Evolutionary conservation across 257 asterid species (phyloP).

Genomic region (Anisodus acutangulus): DNA sequence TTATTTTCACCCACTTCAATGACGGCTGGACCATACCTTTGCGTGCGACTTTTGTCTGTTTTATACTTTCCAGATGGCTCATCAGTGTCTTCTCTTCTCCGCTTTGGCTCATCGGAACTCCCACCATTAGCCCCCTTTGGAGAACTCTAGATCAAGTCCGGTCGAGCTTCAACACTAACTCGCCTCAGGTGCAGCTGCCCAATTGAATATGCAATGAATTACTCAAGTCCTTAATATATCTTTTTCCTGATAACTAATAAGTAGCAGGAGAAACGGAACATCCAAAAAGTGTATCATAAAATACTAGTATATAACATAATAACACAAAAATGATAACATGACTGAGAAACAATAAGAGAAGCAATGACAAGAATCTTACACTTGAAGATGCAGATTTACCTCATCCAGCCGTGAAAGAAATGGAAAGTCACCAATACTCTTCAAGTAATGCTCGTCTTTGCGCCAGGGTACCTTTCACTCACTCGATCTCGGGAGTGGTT

Average conservation of each 20-base stretch:
- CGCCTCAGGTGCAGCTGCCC: slow-evolving; percentile 83
- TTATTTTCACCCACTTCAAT: slow-evolving; percentile 36
- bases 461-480: slow-evolving; percentile 79
- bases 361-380: slow-evolving; percentile 23
- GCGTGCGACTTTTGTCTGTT: slow-evolving; percentile 40
- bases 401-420: slow-evolving; percentile 93
- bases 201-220: slow-evolving; percentile 25
- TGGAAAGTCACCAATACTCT: slow-evolving; percentile 87
- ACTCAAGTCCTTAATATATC: background rate
- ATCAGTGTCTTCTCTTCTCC: slow-evolving; percentile 38
- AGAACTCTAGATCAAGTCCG: slow-evolving; percentile 49
- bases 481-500: slow-evolving; percentile 80
- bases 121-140: slow-evolving; percentile 55
- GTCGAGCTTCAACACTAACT: slow-evolving; percentile 80
- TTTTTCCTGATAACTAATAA: background rate
- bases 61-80: slow-evolving; percentile 51
- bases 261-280: too few relatives aligned
- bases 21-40: slow-evolving; percentile 44
- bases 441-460: slow-evolving; percentile 77
- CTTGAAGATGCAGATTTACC: slow-evolving; percentile 93
- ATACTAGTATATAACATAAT: background rate
- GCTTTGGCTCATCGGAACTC: slow-evolving; percentile 64
- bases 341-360: background rate
- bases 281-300: too few relatives aligned
- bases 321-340: background rate